Base-by-base conservation (phyloP, 2,329 filamentous ascomycete species). In the Diaporthe vexans region DNA sequence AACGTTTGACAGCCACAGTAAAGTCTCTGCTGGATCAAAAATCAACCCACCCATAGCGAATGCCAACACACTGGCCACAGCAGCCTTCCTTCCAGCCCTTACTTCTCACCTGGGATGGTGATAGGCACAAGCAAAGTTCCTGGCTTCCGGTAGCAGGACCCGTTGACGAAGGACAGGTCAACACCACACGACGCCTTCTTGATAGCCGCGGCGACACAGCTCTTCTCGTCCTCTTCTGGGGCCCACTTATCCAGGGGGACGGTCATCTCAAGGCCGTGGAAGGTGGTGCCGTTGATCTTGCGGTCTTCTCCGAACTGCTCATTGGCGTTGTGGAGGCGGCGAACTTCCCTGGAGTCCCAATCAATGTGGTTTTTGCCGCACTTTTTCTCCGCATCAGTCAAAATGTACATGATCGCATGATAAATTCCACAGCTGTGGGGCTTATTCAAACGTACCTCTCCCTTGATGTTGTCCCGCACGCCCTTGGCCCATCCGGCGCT, bases 201-300 rank as follows among this genome's bases (percentile, higher is more conserved):
- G 58, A 72, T 72, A 3, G 70, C 70, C 11, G 29, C 29, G 3
- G 48, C n/a, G 8, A 72, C 70, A 21, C 70, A 72, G 24, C 10
- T 46, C 21, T 21, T 72, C n/a, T 65, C 48, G 7, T 72, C 70
- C 48, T 56, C 58, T 8, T 4, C 48, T n/a, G 33, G 17, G 19
- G 9, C 65, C 48, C 48, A 56, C 35, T 54, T 35, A 0, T 6
- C 35, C 43, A 72, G 17, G 3, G 58, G 70, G 6, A 72, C 33
- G 10, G 70, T 72, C 58, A 72, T 65, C 58, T 72, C 57, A 5
- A 72, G 70, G 24, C 70, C 70, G 33, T 56, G 46, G 26, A 48
- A 72, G 8, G 33, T 59, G 35, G 26, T 56, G 29, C 37, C 43
- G 58, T 72, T 65, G 70, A 65, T 54, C 19, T 24, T 10, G 24